Percentiles rank a stretch among this genome's conserved stretches.
These are phyloP conservation scores for Bothriochloa decipiens DNA, from an alignment of 176 grass and related monocot species.

Conservation along the genomic window DNA sequence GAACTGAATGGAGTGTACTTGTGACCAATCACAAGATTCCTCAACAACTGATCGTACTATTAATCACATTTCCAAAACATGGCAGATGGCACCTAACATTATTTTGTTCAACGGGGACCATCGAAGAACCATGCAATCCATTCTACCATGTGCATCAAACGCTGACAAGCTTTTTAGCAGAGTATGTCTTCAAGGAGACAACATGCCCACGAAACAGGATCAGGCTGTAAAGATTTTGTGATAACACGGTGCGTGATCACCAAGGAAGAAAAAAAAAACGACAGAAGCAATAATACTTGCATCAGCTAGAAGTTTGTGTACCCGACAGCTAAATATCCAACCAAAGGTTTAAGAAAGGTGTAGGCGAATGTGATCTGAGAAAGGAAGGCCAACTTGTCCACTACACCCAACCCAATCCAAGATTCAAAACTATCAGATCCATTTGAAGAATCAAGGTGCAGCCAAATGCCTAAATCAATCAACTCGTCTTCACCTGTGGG, in stretches of 20 bases:
- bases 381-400: constrained; percentile 26
- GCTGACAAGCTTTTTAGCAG: neutral
- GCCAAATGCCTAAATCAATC: constrained; percentile 16
- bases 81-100: neutral
- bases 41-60: neutral
- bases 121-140: neutral
- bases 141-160: constrained; percentile 1
- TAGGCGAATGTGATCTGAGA: neutral
- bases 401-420: constrained; percentile 16
- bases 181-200: constrained; percentile 16
- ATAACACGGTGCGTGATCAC: neutral
- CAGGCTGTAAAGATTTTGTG: constrained; percentile 10
- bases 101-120: neutral
- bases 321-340: constrained; percentile 3
- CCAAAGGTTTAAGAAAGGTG: neutral
- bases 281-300: neutral
- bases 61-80: constrained; percentile 11
- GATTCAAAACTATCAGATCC: constrained; percentile 31
- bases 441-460: constrained; percentile 41
- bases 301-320: constrained; percentile 15
- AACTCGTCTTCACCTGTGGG: neutral
- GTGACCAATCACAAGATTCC: neutral
- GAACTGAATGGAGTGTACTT: neutral
- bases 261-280: neutral
- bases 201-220: constrained; percentile 13